Percentiles rank a stretch among this genome's conserved stretches.
Conservation (phyloP, 352 stramenopile genomes). For the Phytophthora cryptogea region DNA sequence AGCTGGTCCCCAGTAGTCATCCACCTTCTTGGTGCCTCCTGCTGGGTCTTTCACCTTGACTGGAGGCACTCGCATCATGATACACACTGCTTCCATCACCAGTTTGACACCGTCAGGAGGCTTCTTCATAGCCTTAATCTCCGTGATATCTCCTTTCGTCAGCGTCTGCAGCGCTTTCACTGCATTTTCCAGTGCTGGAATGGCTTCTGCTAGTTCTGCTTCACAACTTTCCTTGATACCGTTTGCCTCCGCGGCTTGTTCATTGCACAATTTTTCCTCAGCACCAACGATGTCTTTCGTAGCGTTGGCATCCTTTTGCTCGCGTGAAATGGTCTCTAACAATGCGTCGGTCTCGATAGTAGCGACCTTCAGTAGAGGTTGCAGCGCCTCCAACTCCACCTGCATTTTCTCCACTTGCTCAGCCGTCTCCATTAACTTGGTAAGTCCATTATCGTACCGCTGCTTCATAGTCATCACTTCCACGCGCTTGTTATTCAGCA, state of each 20-base stretch:
- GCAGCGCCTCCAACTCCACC: slow-evolving; percentile 90
- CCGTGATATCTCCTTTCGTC: slow-evolving; percentile 94
- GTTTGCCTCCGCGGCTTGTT: slow-evolving; percentile 87
- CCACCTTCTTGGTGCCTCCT: slow-evolving; percentile 91
- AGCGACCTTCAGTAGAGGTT: slow-evolving; percentile 92
- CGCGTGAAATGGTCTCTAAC: slow-evolving; percentile 83
- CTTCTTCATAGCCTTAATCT: slow-evolving; percentile 98
- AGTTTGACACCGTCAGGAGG: slow-evolving; percentile 94
- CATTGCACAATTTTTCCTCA: slow-evolving; percentile 87
- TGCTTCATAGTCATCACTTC: slow-evolving; percentile 92
- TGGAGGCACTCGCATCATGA: slow-evolving; percentile 94
- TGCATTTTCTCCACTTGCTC: slow-evolving; percentile 95
- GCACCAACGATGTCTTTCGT: slow-evolving; percentile 84
- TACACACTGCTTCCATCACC: slow-evolving; percentile 95
- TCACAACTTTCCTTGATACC: slow-evolving; percentile 92
- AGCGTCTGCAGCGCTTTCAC: slow-evolving; percentile 93
- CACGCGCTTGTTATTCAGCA: slow-evolving; percentile 90
- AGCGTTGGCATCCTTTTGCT: slow-evolving; percentile 89
- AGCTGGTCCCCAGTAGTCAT: slow-evolving; percentile 94
- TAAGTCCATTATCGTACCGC: slow-evolving; percentile 93
- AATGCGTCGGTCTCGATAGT: slow-evolving; percentile 91
- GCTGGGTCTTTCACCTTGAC: slow-evolving; percentile 93
- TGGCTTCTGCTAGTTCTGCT: slow-evolving; percentile 91
- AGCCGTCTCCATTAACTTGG: slow-evolving; percentile 93
- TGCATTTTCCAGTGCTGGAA: slow-evolving; percentile 91